Evolutionary conservation across 306 rosid genomes (phyloP), one percentile per base, ranked within the genome.

Genomic region (Dalbergia cochinchinensis): DNA sequence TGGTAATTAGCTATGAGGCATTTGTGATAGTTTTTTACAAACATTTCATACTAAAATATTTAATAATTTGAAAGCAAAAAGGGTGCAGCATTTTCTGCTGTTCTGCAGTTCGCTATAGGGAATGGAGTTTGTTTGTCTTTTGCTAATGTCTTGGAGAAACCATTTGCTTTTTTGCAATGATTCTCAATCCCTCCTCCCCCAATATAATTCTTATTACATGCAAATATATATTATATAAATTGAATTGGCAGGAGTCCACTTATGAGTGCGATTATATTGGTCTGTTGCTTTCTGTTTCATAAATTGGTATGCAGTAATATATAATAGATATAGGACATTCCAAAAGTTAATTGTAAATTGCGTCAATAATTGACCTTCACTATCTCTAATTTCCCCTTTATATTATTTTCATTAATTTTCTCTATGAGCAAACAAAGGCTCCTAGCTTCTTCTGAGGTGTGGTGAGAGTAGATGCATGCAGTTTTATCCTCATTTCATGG

Each of bases 51-150:
- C 41, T 5, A 37, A 37, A 37, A 37, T 37, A 11, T 44, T 44
- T 7, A 44, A 61, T 4, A 20, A 35, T 22, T 61, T 15, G n/a
- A 70, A 35, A 22, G 35, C 33, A 2, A 22, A 44, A 61, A 19
- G 5, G 4, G 9, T 4, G 0, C 69, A 20, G 35, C 5, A 48
- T 51, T 7, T 47, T 59, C 12, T 44, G 11, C 0, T 47, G 19
- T 72, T 19, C 1, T 66, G 48, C 42, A 55, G 41, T 34, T 20
- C 13, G 33, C 61, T 26, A 7, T 19, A 41, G 53, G 78, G 16
- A 71, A 69, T 77, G 86, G 83, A 83, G 33, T 20, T 73, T 83
- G 13, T 71, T 75, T 69, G 74, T 74, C 74, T 15, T 74, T 41
- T 51, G 69, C 61, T 19, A 33, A 67, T 67, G 73, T 73, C 45